Percentiles rank a stretch among this genome's conserved stretches.
phyloP scores from a whole-genome alignment of 2,329 filamentous ascomycete species.

The Anthostomella pinea region DNA sequence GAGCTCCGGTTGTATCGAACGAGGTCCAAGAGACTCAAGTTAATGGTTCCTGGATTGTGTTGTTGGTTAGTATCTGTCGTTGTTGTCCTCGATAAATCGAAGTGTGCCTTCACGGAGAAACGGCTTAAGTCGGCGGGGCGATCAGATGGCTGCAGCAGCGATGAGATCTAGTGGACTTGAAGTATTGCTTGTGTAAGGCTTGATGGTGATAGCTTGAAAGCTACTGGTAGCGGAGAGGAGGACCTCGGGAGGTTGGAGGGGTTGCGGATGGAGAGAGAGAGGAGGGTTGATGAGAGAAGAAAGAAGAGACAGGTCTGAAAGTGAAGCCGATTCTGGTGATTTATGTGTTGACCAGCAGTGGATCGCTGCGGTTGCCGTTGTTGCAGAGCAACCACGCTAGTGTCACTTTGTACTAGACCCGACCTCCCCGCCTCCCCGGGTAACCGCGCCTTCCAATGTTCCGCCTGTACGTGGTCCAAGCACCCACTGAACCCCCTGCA shows the following conservation, averaged over 20 bases:
- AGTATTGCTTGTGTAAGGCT: conserved; percentile 32
- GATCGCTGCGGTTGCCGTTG: conserved; percentile 20
- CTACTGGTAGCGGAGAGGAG: conserved; percentile 13
- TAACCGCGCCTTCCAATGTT: not conserved
- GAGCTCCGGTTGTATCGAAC: conserved; percentile 43
- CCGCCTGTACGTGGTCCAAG: too few relatives aligned
- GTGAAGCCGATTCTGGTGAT: conserved; percentile 10
- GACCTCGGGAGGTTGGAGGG: conserved; percentile 14
- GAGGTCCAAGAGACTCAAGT: conserved; percentile 59
- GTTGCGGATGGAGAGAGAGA: conserved; percentile 18
- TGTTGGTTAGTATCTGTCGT: conserved; percentile 45
- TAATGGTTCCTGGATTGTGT: conserved; percentile 53
- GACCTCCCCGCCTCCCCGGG: not conserved
- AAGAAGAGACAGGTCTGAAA: conserved; percentile 15
- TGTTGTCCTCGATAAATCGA: conserved; percentile 48
- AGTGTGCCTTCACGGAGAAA: conserved; percentile 41
- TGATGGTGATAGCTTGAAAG: conserved; percentile 19
- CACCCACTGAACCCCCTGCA: too few relatives aligned
- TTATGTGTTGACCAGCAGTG: conserved; percentile 30
- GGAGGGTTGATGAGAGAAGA: conserved; percentile 23
- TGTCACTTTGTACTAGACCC: not conserved
- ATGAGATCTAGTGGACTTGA: conserved; percentile 49
- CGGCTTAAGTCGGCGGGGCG: conserved; percentile 43
- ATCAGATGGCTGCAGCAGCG: conserved; percentile 45
- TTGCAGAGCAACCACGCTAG: conserved; percentile 23